These are phyloP conservation scores for Ustilago tritici DNA, from an alignment of 1,284 basidiomycete genomes.

Conservation along the genomic window DNA sequence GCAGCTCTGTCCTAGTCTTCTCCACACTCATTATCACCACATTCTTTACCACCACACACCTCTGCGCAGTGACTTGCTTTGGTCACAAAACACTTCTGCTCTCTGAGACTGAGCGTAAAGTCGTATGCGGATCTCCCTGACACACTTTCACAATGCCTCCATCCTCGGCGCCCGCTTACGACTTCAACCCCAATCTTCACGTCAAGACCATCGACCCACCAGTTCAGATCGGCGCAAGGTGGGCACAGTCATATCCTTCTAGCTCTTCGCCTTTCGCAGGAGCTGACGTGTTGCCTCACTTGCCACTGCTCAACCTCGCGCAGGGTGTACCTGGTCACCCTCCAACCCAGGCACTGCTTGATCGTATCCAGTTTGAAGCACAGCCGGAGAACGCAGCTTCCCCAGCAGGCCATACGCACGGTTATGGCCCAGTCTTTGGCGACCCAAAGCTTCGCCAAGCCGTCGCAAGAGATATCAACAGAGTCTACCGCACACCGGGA, in stretches of 20 bases:
- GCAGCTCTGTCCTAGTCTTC: not conserved
- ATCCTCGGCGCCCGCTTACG: constrained; percentile 29
- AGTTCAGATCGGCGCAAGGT: constrained; percentile 48
- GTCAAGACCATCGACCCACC: constrained; percentile 44
- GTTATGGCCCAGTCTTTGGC: constrained; percentile 79
- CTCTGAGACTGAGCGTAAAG: not conserved
- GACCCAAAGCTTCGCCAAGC: constrained; percentile 75
- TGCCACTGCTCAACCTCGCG: constrained; percentile 57
- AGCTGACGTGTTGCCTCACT: constrained; percentile 21
- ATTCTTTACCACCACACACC: not conserved
- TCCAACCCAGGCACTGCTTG: constrained; percentile 40
- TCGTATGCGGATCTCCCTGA: constrained; percentile 6
- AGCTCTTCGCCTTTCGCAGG: constrained; percentile 31
- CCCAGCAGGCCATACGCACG: constrained; percentile 69
- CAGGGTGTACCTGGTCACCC: constrained; percentile 61
- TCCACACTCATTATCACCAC: not conserved
- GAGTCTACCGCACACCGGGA: constrained; percentile 73
- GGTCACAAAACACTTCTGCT: not conserved
- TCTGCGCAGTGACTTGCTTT: not conserved
- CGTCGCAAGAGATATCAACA: constrained; percentile 77
- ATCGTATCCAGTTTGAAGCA: constrained; percentile 39
- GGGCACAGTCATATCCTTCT: constrained; percentile 46
- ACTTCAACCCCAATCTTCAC: constrained; percentile 43
- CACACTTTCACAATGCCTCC: constrained; percentile 14
- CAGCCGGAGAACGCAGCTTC: constrained; percentile 24